Conservation (phyloP, 2,329 filamentous ascomycete species). For the Karstenula rhodostoma region DNA sequence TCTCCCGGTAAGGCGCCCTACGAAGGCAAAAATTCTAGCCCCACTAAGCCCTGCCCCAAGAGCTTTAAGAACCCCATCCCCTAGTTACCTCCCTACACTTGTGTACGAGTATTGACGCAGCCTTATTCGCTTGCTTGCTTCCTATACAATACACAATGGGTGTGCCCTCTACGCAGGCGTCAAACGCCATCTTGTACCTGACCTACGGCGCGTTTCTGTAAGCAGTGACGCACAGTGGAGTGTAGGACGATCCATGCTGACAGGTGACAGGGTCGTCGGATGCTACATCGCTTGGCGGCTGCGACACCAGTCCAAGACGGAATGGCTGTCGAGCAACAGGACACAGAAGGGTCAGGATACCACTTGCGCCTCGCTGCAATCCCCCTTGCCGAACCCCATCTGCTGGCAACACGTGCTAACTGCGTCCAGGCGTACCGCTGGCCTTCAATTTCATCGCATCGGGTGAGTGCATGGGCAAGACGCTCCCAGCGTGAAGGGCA, state of each 20-base stretch:
- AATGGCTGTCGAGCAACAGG: constrained; percentile 79
- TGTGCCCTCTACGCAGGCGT: constrained; percentile 76
- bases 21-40: constrained; percentile 27
- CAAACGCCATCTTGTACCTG: constrained; percentile 83
- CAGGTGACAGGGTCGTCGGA: constrained; percentile 68
- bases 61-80: constrained; percentile 11
- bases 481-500: constrained; percentile 54
- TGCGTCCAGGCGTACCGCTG: constrained; percentile 72
- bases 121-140: neutral
- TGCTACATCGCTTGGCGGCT: constrained; percentile 64
- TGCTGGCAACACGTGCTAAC: constrained; percentile 28
- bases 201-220: constrained; percentile 82
- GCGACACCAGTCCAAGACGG: constrained; percentile 70
- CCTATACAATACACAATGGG: constrained; percentile 61
- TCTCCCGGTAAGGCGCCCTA: constrained; percentile 29
- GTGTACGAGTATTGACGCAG: neutral
- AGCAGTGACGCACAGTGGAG: constrained; percentile 33
- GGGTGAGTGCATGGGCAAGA: constrained; percentile 72
- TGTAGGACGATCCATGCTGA: constrained; percentile 24
- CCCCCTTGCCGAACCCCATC: constrained; percentile 1
- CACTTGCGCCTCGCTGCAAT: constrained; percentile 14
- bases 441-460: constrained; percentile 91
- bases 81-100: too few relatives aligned
- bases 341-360: constrained; percentile 76
- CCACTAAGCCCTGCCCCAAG: neutral